Percentiles rank a stretch among this genome's conserved stretches.
Evolutionary conservation across 2,329 filamentous ascomycete genomes (phyloP).

Genomic region (Sclerotinia minor): DNA sequence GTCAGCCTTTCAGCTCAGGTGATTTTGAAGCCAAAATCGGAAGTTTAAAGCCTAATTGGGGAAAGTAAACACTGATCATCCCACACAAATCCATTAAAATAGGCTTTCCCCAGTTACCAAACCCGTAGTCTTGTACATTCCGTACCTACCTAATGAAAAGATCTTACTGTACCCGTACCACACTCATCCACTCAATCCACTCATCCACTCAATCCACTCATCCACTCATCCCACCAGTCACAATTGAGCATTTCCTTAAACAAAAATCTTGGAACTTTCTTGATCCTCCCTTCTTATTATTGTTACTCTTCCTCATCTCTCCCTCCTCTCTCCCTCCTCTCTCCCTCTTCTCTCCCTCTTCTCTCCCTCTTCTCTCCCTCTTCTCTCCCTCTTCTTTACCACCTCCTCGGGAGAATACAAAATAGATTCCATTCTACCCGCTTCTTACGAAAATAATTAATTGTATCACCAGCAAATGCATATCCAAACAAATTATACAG

Average conservation of each 20-base stretch:
- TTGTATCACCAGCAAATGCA: constrained; percentile 39
- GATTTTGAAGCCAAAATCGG: background rate
- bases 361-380: background rate
- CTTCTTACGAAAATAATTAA: background rate
- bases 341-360: background rate
- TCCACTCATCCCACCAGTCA: no score
- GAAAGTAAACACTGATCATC: background rate
- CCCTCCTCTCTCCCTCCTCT: background rate
- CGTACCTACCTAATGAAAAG: no score
- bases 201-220: no score
- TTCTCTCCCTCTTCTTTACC: background rate
- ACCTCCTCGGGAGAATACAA: constrained; percentile 4
- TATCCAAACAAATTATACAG: constrained; percentile 38
- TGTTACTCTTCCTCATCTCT: background rate
- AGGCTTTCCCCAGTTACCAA: no score
- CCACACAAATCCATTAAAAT: background rate
- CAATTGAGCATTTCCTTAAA: background rate
- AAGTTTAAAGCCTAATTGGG: background rate
- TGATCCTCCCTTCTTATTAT: background rate
- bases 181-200: no score
- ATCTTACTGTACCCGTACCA: no score
- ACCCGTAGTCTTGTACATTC: no score
- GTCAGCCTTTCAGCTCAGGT: constrained; percentile 2
- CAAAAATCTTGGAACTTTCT: constrained; percentile 15
- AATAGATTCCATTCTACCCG: background rate